Evolutionary conservation across 306 rosid genomes (phyloP).

Genomic region (Sesbania bispinosa): DNA sequence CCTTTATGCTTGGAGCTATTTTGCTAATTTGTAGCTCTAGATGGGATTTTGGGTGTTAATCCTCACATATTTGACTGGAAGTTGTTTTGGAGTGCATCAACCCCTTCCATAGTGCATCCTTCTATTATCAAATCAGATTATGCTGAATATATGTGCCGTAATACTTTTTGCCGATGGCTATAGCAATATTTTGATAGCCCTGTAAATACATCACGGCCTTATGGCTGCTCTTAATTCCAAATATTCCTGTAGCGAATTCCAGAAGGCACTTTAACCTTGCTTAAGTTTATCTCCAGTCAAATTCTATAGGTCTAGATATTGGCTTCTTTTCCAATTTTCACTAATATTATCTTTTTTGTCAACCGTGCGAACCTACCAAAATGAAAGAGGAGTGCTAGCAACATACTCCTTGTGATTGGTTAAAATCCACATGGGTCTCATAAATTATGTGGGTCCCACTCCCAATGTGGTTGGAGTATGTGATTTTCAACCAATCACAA

Average conservation of each 20-base stretch:
- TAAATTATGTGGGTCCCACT: no score
- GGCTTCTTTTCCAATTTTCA: not conserved
- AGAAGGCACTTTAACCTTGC: not conserved
- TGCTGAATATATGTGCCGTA: not conserved
- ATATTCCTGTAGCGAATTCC: not conserved
- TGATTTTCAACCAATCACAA: no score
- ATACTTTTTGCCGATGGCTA: not conserved
- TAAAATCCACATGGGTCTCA: no score
- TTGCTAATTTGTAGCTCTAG: not conserved
- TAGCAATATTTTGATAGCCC: not conserved
- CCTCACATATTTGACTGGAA: not conserved
- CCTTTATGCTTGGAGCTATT: slow-evolving; percentile 1
- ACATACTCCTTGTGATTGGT: no score
- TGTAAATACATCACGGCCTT: not conserved
- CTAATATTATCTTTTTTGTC: not conserved
- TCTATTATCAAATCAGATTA: not conserved
- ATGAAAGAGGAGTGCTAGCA: no score
- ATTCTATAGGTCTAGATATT: not conserved
- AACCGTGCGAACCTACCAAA: not conserved
- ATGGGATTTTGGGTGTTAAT: not conserved
- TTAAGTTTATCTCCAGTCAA: not conserved
- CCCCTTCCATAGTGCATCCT: not conserved
- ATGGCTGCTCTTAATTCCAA: not conserved
- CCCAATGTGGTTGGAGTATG: no score
- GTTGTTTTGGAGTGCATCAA: not conserved